Percentiles rank a stretch among this genome's conserved stretches.
Evolutionary conservation across 257 asterid genomes (phyloP).

Genomic region (Jacaranda mimosifolia): DNA sequence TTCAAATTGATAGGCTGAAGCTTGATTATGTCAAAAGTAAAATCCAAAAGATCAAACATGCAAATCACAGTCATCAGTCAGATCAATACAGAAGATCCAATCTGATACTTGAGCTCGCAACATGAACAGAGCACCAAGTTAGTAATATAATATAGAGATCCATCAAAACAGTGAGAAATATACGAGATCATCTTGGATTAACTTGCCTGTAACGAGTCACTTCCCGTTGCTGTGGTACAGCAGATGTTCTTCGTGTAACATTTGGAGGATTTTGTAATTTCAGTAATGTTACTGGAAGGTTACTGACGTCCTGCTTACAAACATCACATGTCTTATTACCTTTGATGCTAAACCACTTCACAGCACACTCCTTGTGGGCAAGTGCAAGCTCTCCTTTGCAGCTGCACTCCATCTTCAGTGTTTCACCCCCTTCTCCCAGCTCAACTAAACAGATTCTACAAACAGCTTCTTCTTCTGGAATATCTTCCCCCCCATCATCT

Average conservation of each 20-base stretch:
- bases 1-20: background rate
- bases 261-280: constrained; percentile 77
- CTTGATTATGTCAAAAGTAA: background rate
- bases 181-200: constrained; percentile 8
- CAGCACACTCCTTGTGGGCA: constrained; percentile 91
- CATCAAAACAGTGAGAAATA: constrained; percentile 18
- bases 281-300: constrained; percentile 87
- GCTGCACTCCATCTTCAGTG: constrained; percentile 95
- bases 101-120: too few species aligned
- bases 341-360: constrained; percentile 96
- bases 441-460: constrained; percentile 95
- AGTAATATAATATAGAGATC: background rate
- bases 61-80: constrained; percentile 5
- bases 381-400: constrained; percentile 99
- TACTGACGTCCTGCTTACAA: constrained; percentile 89
- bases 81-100: background rate
- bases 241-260: constrained; percentile 58
- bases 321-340: constrained; percentile 95
- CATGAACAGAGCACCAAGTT: too few species aligned
- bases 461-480: constrained; percentile 98
- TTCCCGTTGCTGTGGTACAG: constrained; percentile 63
- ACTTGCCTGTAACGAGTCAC: constrained; percentile 82
- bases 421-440: constrained; percentile 95
- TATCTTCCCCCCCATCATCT: constrained; percentile 82
- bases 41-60: constrained; percentile 14